Conservation (phyloP, 805 yeast genomes). For the Lipomyces chichibuensis region DNA sequence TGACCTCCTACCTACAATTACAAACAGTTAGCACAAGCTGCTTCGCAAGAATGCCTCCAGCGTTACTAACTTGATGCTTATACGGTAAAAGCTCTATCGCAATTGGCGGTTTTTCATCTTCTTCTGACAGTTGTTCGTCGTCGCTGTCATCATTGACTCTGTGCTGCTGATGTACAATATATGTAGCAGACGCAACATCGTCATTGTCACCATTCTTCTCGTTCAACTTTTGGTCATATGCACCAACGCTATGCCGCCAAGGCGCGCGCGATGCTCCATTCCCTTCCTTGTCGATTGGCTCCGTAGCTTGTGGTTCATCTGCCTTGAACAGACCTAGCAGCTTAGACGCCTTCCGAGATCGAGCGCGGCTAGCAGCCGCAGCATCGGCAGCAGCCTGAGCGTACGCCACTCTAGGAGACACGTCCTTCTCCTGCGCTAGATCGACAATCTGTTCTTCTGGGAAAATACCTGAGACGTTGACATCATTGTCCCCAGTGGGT, state of each 20-base stretch:
- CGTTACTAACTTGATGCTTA: slow-evolving; percentile 65
- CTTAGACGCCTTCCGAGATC: slow-evolving; percentile 47
- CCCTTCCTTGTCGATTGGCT: not conserved
- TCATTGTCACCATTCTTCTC: slow-evolving; percentile 16
- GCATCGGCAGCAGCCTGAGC: slow-evolving; percentile 34
- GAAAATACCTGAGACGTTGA: not conserved
- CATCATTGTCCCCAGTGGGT: slow-evolving; percentile 2
- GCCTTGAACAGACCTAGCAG: slow-evolving; percentile 46
- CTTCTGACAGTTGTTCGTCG: slow-evolving; percentile 23
- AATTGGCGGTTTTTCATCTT: slow-evolving; percentile 44
- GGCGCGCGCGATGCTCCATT: not conserved
- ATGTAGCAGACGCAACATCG: slow-evolving; percentile 42
- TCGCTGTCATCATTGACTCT: slow-evolving; percentile 32
- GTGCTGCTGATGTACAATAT: slow-evolving; percentile 40
- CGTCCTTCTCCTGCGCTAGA: not conserved
- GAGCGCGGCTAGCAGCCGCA: slow-evolving; percentile 25
- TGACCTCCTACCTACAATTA: slow-evolving; percentile 78
- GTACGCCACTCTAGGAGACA: slow-evolving; percentile 13
- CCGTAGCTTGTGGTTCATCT: slow-evolving; percentile 27
- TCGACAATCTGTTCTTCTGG: not conserved
- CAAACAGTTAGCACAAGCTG: not conserved
- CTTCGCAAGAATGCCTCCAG: not conserved
- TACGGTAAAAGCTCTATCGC: slow-evolving; percentile 92
- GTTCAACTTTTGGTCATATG: slow-evolving; percentile 6
- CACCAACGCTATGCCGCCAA: slow-evolving; percentile 6